A percentile compares a stretch with the other conserved stretches of the same genome.
These are phyloP conservation scores for Fusarium sp. DNA, from an alignment of 2,329 filamentous ascomycete genomes.

Conservation along the genomic window DNA sequence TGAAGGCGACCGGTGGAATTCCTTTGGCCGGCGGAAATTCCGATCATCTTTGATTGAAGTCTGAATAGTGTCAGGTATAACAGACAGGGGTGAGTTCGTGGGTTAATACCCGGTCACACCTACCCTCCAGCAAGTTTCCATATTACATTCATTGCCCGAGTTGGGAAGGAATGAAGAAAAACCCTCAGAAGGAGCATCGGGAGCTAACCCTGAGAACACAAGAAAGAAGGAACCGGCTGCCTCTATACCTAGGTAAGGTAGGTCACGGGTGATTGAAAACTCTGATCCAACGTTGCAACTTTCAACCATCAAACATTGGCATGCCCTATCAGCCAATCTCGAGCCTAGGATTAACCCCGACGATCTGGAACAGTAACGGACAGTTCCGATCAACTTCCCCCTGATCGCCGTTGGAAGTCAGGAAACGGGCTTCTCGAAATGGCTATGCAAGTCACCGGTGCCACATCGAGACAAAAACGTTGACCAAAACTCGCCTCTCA, in stretches of 20 bases:
- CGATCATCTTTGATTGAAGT: no score
- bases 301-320: not conserved
- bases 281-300: slow-evolving; percentile 24
- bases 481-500: slow-evolving; percentile 20
- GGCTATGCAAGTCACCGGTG: slow-evolving; percentile 24
- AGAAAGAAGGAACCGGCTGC: slow-evolving; percentile 11
- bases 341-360: slow-evolving; percentile 11
- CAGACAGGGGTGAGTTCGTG: no score
- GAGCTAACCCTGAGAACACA: not conserved
- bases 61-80: no score
- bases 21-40: no score
- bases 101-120: not conserved
- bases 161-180: slow-evolving; percentile 3
- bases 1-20: no score
- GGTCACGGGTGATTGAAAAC: slow-evolving; percentile 8
- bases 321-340: slow-evolving; percentile 1
- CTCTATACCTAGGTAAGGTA: slow-evolving; percentile 21
- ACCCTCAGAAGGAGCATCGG: not conserved
- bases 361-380: slow-evolving; percentile 24
- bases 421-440: slow-evolving; percentile 26
- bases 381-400: slow-evolving; percentile 21
- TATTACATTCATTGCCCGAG: not conserved
- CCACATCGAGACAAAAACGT: slow-evolving; percentile 18
- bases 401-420: slow-evolving; percentile 17
- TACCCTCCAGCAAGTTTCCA: not conserved